A percentile compares a stretch with the other conserved stretches of the same genome.
phyloP scores from a whole-genome alignment of 148 eudicot genomes.

The Arctostaphylos glauca region DNA sequence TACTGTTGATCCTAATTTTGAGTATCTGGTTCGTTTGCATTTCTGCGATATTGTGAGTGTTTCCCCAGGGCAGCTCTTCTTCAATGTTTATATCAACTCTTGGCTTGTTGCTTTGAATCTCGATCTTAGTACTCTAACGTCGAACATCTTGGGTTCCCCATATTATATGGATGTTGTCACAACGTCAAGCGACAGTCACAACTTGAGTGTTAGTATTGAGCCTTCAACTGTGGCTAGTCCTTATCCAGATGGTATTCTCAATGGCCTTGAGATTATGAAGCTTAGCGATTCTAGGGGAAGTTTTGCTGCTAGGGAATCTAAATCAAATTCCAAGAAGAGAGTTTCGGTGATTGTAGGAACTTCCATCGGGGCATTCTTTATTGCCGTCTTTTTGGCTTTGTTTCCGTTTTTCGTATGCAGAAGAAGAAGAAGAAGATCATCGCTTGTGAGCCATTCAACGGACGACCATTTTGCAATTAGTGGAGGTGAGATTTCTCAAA shows the following conservation, averaged over 20 bases:
- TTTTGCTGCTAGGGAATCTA: constrained; percentile 36
- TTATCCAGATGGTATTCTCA: constrained; percentile 59
- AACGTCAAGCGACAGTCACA: constrained; percentile 19
- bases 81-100: constrained; percentile 57
- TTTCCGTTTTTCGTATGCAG: constrained; percentile 28
- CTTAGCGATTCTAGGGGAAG: constrained; percentile 45
- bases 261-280: constrained; percentile 74
- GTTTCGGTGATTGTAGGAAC: constrained; percentile 33
- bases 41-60: constrained; percentile 51
- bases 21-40: constrained; percentile 55
- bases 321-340: constrained; percentile 32
- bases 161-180: constrained; percentile 45
- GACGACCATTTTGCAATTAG: constrained; percentile 11
- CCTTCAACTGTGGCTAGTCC: constrained; percentile 27
- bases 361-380: constrained; percentile 25
- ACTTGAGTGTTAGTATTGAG: constrained; percentile 49
- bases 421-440: constrained; percentile 34
- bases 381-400: constrained; percentile 25
- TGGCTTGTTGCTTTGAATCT: constrained; percentile 41
- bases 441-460: constrained; percentile 16
- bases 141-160: constrained; percentile 39
- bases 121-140: constrained; percentile 47
- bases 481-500: constrained; percentile 16
- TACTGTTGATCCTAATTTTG: constrained; percentile 52
- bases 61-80: constrained; percentile 23